Evolutionary conservation across 176 grass and related monocot species (phyloP), one percentile per base, ranked within the genome.

Genomic region (Hsuehochloa calcarea): DNA sequence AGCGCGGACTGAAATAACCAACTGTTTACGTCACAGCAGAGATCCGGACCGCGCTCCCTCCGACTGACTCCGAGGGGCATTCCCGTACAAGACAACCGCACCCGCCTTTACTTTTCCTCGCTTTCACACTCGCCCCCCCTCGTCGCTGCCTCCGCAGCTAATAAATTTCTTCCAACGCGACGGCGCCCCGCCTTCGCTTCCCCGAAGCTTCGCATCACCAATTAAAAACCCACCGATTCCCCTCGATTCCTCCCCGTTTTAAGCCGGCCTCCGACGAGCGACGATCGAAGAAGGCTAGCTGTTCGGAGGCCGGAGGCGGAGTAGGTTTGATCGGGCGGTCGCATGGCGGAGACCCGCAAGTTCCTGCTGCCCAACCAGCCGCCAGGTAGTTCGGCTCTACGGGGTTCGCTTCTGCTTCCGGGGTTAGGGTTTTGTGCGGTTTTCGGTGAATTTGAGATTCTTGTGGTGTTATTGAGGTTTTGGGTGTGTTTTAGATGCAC

Each of bases 301-400:
- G 40, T 29, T n/a, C 22, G 39, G 68, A 44, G 60, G 15, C 27
- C 29, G 39, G 60, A 44, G 60, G 22, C 17, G 65, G 13, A 43
- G 80, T 5, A 34, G 80, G 8, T 3, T 50, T 35, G 10, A 7
- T 69, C 44, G 62, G 11, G 22, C 10, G 63, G 78, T 41, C 54
- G 39, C 78, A 90, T 90, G 83, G 84, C 72, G 37, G 88, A 86
- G 79, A 1, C 54, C 11, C 37, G 83, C 72, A 78, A 49, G 15
- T 86, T 86, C 56, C 3, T 69, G 55, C 37, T 65, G 65, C 79
- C 88, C 55, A 85, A 49, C 78, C 79, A 82, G 46, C 79, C 88
- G 4, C 84, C 84, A 78, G 84, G 88, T 86, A 77, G 47, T 16
- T 11, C 19, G 16, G 50, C 50, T 14, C 31, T 14, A 17, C 16